Percentiles rank a stretch among this genome's conserved stretches.
phyloP scores from a whole-genome alignment of 352 stramenopile genomes.

The Globisporangium cylindrosporum region DNA sequence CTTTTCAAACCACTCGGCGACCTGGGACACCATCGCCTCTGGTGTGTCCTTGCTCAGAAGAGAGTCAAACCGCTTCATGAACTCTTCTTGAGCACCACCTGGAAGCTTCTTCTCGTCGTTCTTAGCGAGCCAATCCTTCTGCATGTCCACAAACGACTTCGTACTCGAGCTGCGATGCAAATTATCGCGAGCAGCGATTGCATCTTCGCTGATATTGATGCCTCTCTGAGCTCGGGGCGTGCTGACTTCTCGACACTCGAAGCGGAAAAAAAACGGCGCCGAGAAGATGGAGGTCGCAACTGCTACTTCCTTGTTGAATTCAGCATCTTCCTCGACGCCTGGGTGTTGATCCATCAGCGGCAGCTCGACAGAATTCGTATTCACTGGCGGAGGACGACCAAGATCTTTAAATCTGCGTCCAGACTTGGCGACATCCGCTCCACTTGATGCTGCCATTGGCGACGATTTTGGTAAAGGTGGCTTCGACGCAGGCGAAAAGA shows the following conservation, averaged over 20 bases:
- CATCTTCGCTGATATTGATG: background rate
- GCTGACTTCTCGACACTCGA: conserved; percentile 70
- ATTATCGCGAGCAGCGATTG: conserved; percentile 5
- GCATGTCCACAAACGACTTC: conserved; percentile 48
- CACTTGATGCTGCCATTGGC: background rate
- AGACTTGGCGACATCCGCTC: background rate
- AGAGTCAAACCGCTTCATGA: conserved; percentile 38
- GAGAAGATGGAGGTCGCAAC: conserved; percentile 82
- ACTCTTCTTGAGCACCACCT: conserved; percentile 27
- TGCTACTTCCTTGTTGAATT: conserved; percentile 84
- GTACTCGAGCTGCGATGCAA: conserved; percentile 44
- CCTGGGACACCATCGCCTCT: conserved; percentile 31
- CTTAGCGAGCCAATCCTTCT: conserved; percentile 11
- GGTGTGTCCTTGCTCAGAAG: conserved; percentile 24
- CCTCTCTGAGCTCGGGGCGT: conserved; percentile 18
- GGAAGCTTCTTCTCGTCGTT: conserved; percentile 19
- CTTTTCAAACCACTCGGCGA: conserved; percentile 58
- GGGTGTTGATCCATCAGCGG: conserved; percentile 30
- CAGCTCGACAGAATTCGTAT: conserved; percentile 24
- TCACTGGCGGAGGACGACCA: conserved; percentile 23
- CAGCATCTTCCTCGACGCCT: conserved; percentile 62
- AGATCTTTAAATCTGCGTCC: conserved; percentile 15
- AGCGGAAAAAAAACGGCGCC: conserved; percentile 82
- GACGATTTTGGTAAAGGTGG: conserved; percentile 17
- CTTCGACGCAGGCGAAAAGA: conserved; percentile 17